A percentile compares a stretch with the other conserved stretches of the same genome.
These are phyloP conservation scores for Pseudocercospora cruenta DNA, from an alignment of 2,329 filamentous ascomycete species.

Conservation along the genomic window DNA sequence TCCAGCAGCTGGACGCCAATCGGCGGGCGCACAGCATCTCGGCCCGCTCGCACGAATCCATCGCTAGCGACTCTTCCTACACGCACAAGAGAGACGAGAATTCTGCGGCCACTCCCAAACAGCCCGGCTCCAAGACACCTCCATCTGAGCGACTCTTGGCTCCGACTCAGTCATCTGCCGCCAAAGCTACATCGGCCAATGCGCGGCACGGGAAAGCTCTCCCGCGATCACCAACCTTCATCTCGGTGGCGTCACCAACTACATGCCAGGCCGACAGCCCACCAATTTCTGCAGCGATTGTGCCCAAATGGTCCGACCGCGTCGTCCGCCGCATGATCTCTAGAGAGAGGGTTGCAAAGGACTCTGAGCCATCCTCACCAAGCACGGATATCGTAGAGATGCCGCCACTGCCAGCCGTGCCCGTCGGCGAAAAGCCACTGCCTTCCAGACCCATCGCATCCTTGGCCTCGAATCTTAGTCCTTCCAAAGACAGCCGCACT, in stretches of 20 bases:
- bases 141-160: slow-evolving; percentile 19
- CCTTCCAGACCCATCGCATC: slow-evolving; percentile 44
- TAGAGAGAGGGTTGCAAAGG: slow-evolving; percentile 3
- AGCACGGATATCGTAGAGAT: slow-evolving; percentile 29
- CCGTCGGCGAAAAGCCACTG: slow-evolving; percentile 42
- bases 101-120: not conserved
- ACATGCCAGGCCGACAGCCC: not conserved
- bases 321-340: slow-evolving; percentile 3
- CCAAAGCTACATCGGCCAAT: slow-evolving; percentile 23
- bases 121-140: not conserved
- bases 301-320: slow-evolving; percentile 8
- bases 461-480: slow-evolving; percentile 37
- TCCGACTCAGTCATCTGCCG: slow-evolving; percentile 34
- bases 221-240: not conserved
- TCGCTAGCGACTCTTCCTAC: not conserved
- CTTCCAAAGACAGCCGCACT: slow-evolving; percentile 42
- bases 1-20: not conserved
- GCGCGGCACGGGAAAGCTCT: slow-evolving; percentile 3
- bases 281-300: not conserved
- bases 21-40: not conserved
- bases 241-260: slow-evolving; percentile 3
- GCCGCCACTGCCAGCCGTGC: slow-evolving; percentile 18
- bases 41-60: not conserved
- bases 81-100: not conserved
- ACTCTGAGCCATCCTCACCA: not conserved